A percentile compares a stretch with the other conserved stretches of the same genome.
These are phyloP conservation scores for Thamnidium elegans DNA, from an alignment of 192 early-diverging fungal species.

Conservation along the genomic window DNA sequence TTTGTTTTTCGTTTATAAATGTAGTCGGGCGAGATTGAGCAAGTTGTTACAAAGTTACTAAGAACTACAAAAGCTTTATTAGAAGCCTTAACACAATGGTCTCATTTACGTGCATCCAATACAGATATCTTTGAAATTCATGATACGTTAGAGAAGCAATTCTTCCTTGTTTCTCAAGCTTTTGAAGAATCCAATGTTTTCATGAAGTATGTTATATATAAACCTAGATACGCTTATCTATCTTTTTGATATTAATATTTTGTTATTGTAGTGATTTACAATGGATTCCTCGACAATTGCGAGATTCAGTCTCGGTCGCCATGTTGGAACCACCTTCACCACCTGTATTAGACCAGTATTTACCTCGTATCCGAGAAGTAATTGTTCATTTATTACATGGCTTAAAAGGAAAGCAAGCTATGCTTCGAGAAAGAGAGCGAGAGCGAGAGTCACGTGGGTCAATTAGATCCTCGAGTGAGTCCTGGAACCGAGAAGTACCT, in stretches of 20 bases:
- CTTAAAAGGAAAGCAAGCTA: constrained; percentile 28
- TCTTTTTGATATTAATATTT: neutral
- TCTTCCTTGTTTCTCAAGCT: constrained; percentile 22
- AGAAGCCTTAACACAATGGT: constrained; percentile 34
- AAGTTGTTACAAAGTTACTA: constrained; percentile 29
- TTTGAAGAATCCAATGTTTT: constrained; percentile 30
- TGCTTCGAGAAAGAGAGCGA: constrained; percentile 15
- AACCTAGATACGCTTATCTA: neutral
- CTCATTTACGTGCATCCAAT: constrained; percentile 10
- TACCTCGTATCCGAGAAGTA: constrained; percentile 38
- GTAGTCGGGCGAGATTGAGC: constrained; percentile 35
- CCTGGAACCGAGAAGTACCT: constrained; percentile 13
- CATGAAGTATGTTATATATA: constrained; percentile 25
- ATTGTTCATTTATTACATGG: constrained; percentile 38
- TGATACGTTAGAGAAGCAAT: constrained; percentile 24
- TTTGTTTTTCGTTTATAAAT: too few species aligned
- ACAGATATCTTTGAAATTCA: constrained; percentile 29
- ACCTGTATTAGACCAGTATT: constrained; percentile 26
- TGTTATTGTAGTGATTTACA: constrained; percentile 16
- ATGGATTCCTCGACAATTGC: constrained; percentile 24
- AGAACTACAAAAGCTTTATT: constrained; percentile 28
- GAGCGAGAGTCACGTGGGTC: neutral
- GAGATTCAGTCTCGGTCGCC: constrained; percentile 9
- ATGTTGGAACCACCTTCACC: constrained; percentile 26
- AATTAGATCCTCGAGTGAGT: neutral